Evolutionary conservation across 495 filamentous ascomycete species (phyloP), one percentile per base, ranked within the genome.

Genomic region (Venustampulla echinocandica): DNA sequence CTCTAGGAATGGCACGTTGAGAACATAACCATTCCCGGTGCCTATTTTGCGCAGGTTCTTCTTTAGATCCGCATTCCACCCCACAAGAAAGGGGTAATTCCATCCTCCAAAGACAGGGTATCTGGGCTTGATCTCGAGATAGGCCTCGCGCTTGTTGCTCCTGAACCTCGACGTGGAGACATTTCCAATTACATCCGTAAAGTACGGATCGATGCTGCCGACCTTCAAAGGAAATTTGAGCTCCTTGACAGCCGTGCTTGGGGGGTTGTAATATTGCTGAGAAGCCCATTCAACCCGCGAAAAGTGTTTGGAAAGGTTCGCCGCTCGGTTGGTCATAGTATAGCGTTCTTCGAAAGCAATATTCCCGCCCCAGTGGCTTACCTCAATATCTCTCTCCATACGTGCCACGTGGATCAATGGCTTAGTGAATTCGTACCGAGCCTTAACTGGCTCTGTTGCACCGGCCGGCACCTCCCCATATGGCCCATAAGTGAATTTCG

Each of bases 361-460:
- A 61, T 97, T 97, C 19, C 92, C 93, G 50, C 92, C 92, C 92
- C 92, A 98, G 62, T 97, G 93, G 55, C 85, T 92, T 50, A 97
- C 83, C 64, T 97, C 90, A 46, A 98, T 67, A 56, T 95, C 89
- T 19, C 92, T 81, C 70, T 96, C 85, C 34, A 96, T 69, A 4
- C 76, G 63, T 14, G 75, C 77, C 28, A 83, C 75, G 55, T 87
- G 85, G 44, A 80, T 82, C 32, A 98, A 68, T 4, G 92, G 93
- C 63, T 85, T 87, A 34, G 88, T 98, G 73, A 95, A 95, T 58
- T 97, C 89, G 67, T 93, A 97, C 32, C 93, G 87, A 18, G 95
- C 81, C 47, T 69, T 76, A 46, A 88, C 72, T 9, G 81, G 79
- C 57, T 89, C 74, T 15, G 71, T 58, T 3, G 82, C 82, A 46